Conservation (phyloP, 1,139 yeast species). For the Suhomyces bolitotheri region DNA sequence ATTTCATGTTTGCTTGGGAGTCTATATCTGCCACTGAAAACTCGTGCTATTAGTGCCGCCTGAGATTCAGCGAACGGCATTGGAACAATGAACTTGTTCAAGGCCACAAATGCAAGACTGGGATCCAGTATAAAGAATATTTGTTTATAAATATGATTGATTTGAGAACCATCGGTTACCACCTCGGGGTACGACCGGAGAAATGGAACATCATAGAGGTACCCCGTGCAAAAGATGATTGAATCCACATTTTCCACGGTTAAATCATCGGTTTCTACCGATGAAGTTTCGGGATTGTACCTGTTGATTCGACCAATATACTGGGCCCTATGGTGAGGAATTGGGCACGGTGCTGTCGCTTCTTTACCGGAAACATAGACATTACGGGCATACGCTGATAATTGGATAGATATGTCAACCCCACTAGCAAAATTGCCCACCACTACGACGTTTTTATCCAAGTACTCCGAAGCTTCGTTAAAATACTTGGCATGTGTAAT, state of each 20-base stretch:
- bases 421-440: conserved; percentile 53
- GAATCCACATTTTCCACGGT: conserved; percentile 33
- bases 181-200: conserved; percentile 31
- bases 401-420: conserved; percentile 47
- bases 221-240: conserved; percentile 52
- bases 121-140: conserved; percentile 49
- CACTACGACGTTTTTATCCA: conserved; percentile 43
- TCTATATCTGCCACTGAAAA: conserved; percentile 37
- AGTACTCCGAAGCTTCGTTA: conserved; percentile 31
- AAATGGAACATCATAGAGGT: conserved; percentile 46
- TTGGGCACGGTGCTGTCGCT: conserved; percentile 20
- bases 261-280: conserved; percentile 29
- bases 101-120: conserved; percentile 38
- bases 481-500: conserved; percentile 48
- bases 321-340: conserved; percentile 17
- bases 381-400: conserved; percentile 39
- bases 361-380: conserved; percentile 38
- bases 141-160: conserved; percentile 42
- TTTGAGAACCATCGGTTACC: conserved; percentile 32
- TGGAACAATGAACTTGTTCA: conserved; percentile 45
- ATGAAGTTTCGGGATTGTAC: conserved; percentile 21
- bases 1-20: conserved; percentile 39
- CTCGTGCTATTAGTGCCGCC: conserved; percentile 45
- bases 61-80: conserved; percentile 52
- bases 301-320: conserved; percentile 31